A percentile compares a stretch with the other conserved stretches of the same genome.
phyloP scores from a whole-genome alignment of 2,329 filamentous ascomycete species.

The Fusarium albidum region DNA sequence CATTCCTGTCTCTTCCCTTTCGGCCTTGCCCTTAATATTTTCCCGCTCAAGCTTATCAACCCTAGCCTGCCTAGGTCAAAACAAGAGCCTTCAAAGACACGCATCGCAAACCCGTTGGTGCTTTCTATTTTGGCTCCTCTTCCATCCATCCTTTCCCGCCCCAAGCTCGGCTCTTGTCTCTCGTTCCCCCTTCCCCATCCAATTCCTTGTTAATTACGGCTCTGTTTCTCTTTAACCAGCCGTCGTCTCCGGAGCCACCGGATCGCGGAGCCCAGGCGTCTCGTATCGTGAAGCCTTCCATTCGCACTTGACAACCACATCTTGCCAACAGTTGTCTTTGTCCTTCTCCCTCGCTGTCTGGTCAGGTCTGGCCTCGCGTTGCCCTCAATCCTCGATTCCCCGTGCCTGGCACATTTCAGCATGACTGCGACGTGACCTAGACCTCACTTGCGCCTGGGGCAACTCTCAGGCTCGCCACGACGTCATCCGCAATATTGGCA shows the following conservation, averaged over 20 bases:
- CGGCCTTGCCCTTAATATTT: too few relatives aligned
- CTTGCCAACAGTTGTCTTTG: neutral
- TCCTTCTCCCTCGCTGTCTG: conserved; percentile 14
- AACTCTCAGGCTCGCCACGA: conserved; percentile 29
- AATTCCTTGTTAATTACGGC: neutral
- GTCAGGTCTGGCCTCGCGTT: conserved; percentile 23
- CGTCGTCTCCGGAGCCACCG: conserved; percentile 27
- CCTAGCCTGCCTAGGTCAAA: conserved; percentile 1
- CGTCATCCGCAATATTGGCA: conserved; percentile 28
- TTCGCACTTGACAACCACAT: conserved; percentile 10
- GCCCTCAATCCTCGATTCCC: conserved; percentile 21
- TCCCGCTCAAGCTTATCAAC: conserved; percentile 3
- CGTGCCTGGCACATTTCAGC: conserved; percentile 31
- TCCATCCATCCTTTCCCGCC: conserved; percentile 5
- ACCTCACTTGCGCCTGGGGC: conserved; percentile 31
- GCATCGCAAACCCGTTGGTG: conserved; percentile 30
- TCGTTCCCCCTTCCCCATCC: conserved; percentile 18
- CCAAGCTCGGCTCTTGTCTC: conserved; percentile 20
- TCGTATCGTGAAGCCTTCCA: conserved; percentile 28
- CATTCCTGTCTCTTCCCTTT: conserved; percentile 8
- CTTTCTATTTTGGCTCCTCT: conserved; percentile 5
- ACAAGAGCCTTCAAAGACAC: conserved; percentile 9
- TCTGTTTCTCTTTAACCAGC: neutral
- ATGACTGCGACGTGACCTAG: conserved; percentile 37
- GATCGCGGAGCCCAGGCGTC: conserved; percentile 16